Percentiles rank a stretch among this genome's conserved stretches.
Evolutionary conservation across 805 yeast species (phyloP).

Genomic region (Zygoascus tannicola): DNA sequence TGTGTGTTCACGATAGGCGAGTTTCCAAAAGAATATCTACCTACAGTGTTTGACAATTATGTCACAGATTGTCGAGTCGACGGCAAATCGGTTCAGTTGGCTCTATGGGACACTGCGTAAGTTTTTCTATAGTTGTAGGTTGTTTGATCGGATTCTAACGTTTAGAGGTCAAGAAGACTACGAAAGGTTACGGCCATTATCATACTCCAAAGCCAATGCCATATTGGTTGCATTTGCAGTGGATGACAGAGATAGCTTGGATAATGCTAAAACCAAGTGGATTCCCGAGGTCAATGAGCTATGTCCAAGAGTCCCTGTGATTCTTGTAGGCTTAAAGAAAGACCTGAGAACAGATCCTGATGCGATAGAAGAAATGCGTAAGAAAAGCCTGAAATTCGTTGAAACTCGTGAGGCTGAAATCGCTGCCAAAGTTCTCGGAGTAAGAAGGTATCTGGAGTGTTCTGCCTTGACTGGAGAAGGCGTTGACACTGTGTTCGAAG

Average conservation of each 20-base stretch:
- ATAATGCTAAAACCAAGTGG: conserved; percentile 81
- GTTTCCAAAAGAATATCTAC: conserved; percentile 77
- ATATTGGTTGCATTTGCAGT: conserved; percentile 80
- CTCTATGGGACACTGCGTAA: conserved; percentile 87
- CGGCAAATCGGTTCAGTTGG: conserved; percentile 81
- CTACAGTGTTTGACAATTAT: conserved; percentile 90
- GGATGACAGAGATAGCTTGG: conserved; percentile 75
- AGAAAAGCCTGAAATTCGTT: conserved; percentile 43
- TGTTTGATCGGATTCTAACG: neutral
- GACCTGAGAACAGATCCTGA: conserved; percentile 51
- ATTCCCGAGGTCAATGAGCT: conserved; percentile 69
- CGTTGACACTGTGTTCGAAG: conserved; percentile 88
- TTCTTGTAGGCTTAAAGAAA: conserved; percentile 76
- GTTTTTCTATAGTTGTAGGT: conserved; percentile 9
- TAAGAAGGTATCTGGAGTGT: conserved; percentile 75
- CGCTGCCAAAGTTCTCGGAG: conserved; percentile 72
- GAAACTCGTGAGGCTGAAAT: conserved; percentile 47
- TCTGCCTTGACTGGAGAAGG: conserved; percentile 91
- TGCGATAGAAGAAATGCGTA: conserved; percentile 28
- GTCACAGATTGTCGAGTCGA: conserved; percentile 92
- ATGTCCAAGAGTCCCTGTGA: conserved; percentile 71
- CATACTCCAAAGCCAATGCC: conserved; percentile 80
- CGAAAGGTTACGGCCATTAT: conserved; percentile 78
- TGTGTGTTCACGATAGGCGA: conserved; percentile 89
- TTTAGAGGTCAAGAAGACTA: conserved; percentile 81